Base-by-base conservation (phyloP, 23 red algal genomes). In the Agarophyton chilense region DNA sequence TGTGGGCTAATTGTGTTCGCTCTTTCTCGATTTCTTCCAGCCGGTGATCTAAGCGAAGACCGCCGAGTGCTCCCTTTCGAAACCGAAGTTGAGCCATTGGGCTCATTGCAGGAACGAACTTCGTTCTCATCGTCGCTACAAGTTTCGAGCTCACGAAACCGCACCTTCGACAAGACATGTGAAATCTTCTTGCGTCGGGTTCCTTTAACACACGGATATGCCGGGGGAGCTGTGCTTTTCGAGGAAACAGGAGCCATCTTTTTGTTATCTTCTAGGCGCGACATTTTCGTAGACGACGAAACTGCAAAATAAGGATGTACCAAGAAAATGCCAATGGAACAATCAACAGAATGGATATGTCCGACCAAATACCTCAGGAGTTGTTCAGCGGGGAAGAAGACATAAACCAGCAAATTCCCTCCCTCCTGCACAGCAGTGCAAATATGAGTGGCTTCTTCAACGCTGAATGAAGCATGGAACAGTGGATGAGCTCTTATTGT, bases 121-220 rank as follows among this genome's bases (percentile, higher is more conserved):
- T 74, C 41, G 13, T 47, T 45, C 34, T 74, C 68, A n/a, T 74
- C 68, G 4, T 74, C 68, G 24, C 68, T 74, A 25, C 40, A 74
- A 1, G 41, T 47, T 26, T 74, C 68, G 43, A 74, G 21, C 38
- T 74, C 68, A 28, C 68, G 68, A 26, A 74, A 74, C 10, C 68
- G 68, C 18, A 74, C 68, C 24, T 74, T 74, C 2, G 68, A 74
- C 47, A 74, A 18, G 29, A 74, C 24, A 24, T n/a, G 68, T 25
- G 68, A 29, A 29, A 49, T 43, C 43, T 49, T 74, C 25, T 74
- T 74, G 68, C 68, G 68, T 65, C 60, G 33, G 33, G 31, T 65
- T 35, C 31, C 31, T 6, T 65, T 65, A 31, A 35, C 17, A 31
- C 17, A 25, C 35, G 60, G 1, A 36, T 12, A 33, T 65, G 29